Conservation (phyloP, 139 green algal genomes). For the Astrephomene gubernaculifera region DNA sequence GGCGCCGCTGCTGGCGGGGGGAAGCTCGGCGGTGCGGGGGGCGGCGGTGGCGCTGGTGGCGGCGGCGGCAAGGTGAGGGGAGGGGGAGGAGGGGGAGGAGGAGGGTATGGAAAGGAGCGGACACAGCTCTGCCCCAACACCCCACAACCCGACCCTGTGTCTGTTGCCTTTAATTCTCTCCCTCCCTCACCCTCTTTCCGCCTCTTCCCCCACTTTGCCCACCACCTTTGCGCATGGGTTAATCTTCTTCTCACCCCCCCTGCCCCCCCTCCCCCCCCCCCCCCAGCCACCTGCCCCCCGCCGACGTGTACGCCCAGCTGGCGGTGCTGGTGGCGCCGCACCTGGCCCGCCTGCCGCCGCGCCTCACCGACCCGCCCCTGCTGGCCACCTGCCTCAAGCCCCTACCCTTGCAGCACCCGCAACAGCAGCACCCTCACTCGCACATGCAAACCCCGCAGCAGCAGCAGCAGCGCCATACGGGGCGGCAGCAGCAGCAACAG, state of each 20-base stretch:
- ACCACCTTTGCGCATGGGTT: background rate
- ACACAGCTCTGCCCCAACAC: background rate
- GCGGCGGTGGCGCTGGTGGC: slow-evolving; percentile 76
- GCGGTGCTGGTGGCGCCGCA: slow-evolving; percentile 58
- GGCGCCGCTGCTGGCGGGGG: slow-evolving; percentile 64
- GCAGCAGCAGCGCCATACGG: too few relatives aligned
- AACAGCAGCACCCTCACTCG: too few relatives aligned
- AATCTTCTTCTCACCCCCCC: background rate
- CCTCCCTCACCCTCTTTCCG: background rate
- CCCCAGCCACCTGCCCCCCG: slow-evolving; percentile 59
- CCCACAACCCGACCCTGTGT: background rate
- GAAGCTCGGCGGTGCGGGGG: slow-evolving; percentile 63
- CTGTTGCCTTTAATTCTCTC: background rate
- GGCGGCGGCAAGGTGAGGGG: slow-evolving; percentile 57
- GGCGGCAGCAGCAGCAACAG: background rate
- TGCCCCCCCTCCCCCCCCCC: background rate
- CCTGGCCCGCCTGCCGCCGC: slow-evolving; percentile 9
- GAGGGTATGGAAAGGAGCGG: background rate
- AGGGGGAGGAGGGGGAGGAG: background rate
- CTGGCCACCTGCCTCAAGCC: slow-evolving; percentile 48
- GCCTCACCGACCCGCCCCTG: slow-evolving; percentile 29
- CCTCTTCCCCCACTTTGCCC: background rate
- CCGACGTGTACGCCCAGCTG: slow-evolving; percentile 82
- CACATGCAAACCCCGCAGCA: too few relatives aligned
- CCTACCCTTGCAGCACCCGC: background rate